Evolutionary conservation across 192 early-diverging fungal genomes (phyloP), one percentile per base, ranked within the genome.

Genomic region (Umbelopsis vinacea): DNA sequence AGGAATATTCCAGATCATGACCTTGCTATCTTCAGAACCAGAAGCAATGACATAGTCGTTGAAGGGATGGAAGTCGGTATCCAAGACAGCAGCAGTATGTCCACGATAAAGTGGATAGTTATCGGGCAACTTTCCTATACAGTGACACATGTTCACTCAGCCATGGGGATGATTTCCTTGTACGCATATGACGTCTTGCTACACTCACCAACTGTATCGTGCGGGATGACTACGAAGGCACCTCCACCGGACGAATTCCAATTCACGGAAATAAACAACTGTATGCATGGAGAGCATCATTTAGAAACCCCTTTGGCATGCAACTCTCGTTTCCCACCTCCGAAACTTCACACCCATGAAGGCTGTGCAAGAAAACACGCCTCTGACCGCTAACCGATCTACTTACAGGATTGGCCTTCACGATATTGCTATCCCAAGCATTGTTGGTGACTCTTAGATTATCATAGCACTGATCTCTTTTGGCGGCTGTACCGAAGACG

Each of bases 351-450:
- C 40, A 4, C 40, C 40, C 11, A 29, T 43, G 40, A 43, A 43
- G 40, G 40, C 40, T 43, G 40, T 43, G 40, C 40, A 43, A 43
- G 1, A 29, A 43, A 1, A 43, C 40, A 43, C 40, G 40, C 40
- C 15, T 52, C 29, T 67, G 12, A 10, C 37, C 3, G 2, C 17
- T n/a, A 29, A 29, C 63, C 9, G 23, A 54, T 24, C 19, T n/a
- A 79, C 82, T 85, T 78, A 95, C 91, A 69, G 95, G 92, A 89
- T 99, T 99, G 68, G 91, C 92, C 66, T 94, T 89, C 74, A 98
- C 92, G 71, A 96, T 86, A 87, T 99, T 98, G 77, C 95, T 99
- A 81, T 99, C 98, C 96, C 96, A 98, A 10, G 98, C 97, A 70
- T 86, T 92, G 60, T 89, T 83, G 35, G 93, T 91, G 52, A 97